These are phyloP conservation scores for Pseudogymnoascus sp. DNA, from an alignment of 2,329 filamentous ascomycete species.

Conservation along the genomic window DNA sequence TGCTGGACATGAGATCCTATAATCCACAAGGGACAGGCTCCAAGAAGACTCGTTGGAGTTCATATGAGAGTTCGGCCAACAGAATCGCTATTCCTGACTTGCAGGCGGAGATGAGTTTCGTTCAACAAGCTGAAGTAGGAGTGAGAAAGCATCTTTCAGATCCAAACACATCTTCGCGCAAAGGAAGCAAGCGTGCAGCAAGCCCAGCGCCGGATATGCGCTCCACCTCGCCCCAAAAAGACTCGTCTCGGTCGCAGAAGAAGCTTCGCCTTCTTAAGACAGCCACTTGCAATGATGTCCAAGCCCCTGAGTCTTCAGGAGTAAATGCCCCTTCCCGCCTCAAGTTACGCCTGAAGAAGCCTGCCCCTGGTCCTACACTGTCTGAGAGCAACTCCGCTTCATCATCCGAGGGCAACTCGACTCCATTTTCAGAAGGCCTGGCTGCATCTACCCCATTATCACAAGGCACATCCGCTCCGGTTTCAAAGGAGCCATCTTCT, in stretches of 20 bases:
- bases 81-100: not conserved
- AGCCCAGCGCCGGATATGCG: not conserved
- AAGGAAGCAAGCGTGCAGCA: not conserved
- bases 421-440: not conserved
- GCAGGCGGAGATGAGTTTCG: not conserved
- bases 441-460: not conserved
- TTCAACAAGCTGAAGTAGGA: not conserved
- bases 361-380: not conserved
- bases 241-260: not conserved
- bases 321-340: not conserved
- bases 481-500: not conserved
- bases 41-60: not conserved
- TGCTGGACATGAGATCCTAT: not conserved
- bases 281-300: not conserved
- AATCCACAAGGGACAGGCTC: not conserved
- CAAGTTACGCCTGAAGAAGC: not conserved
- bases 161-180: not conserved
- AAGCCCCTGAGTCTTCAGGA: not conserved
- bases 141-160: not conserved
- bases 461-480: not conserved
- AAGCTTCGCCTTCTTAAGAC: not conserved
- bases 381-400: not conserved
- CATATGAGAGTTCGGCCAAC: not conserved
- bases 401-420: not conserved
- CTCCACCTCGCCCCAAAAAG: not conserved